Evolutionary conservation across 148 eudicot genomes (phyloP).

Genomic region (Amaranthus cruentus): DNA sequence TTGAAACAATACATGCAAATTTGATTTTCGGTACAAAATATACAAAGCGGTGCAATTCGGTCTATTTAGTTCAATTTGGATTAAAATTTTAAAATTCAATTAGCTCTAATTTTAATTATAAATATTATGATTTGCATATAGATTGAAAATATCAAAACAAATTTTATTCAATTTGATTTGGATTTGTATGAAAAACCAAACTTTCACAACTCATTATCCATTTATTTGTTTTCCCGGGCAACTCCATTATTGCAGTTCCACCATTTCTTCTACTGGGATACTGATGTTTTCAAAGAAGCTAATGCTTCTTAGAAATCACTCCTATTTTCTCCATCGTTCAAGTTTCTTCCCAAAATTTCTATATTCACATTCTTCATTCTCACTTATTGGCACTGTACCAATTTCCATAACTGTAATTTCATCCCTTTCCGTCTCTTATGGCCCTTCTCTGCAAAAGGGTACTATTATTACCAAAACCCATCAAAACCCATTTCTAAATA

Average conservation of each 20-base stretch:
- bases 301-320: conserved; percentile 26
- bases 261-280: not conserved
- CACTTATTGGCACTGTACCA: conserved; percentile 28
- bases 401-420: conserved; percentile 10
- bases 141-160: too few species aligned
- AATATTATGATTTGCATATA: too few species aligned
- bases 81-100: too few species aligned
- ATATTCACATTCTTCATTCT: conserved; percentile 15
- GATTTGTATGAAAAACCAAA: conserved; percentile 3
- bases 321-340: conserved; percentile 19
- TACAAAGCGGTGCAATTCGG: too few species aligned
- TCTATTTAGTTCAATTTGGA: too few species aligned
- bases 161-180: too few species aligned
- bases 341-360: conserved; percentile 17
- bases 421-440: conserved; percentile 38
- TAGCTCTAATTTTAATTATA: too few species aligned
- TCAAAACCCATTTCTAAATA: conserved; percentile 14
- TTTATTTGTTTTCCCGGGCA: not conserved
- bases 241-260: not conserved
- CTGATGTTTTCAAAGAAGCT: conserved; percentile 10
- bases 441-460: conserved; percentile 83
- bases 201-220: not conserved
- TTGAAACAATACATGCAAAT: too few species aligned
- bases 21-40: too few species aligned
- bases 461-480: conserved; percentile 21